Evolutionary conservation across 139 green algal genomes (phyloP).

Genomic region (Ettlia oleoabundans): DNA sequence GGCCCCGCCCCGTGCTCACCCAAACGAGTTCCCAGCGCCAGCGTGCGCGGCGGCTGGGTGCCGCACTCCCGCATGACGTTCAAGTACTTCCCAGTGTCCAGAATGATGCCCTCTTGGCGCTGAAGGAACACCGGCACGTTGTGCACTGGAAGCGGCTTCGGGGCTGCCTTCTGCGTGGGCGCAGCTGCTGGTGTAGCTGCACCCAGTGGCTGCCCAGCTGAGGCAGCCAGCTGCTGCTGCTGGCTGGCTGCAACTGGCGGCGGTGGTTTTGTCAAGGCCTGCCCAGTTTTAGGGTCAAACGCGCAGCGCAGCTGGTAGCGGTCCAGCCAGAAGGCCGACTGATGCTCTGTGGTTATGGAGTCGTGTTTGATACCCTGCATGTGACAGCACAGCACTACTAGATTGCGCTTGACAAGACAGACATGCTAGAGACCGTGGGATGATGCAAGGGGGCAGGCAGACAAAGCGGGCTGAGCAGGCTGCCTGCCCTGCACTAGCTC

Average conservation of each 20-base stretch:
- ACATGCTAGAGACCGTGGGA: too few relatives aligned
- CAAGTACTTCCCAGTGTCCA: slow-evolving; percentile 89
- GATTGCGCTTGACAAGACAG: too few relatives aligned
- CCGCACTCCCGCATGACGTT: slow-evolving; percentile 87
- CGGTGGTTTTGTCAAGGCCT: neutral
- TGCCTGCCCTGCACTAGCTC: too few relatives aligned
- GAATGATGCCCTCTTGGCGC: slow-evolving; percentile 49
- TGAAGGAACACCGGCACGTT: slow-evolving; percentile 82
- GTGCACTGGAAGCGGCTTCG: slow-evolving; percentile 11
- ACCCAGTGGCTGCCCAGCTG: neutral
- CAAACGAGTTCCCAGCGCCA: slow-evolving; percentile 45
- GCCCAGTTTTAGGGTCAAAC: neutral
- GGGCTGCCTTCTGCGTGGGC: too few relatives aligned
- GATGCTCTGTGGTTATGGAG: slow-evolving; percentile 45
- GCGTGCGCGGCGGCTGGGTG: slow-evolving; percentile 42
- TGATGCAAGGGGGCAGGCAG: too few relatives aligned
- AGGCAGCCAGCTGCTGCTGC: slow-evolving; percentile 1
- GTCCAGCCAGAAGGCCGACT: slow-evolving; percentile 78
- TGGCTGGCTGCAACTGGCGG: neutral
- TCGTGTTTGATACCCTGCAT: slow-evolving; percentile 49
- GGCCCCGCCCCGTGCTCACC: slow-evolving; percentile 19
- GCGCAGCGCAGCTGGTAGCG: slow-evolving; percentile 72
- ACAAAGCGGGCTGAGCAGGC: too few relatives aligned
- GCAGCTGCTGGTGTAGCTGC: neutral
- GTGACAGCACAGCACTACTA: neutral